Base-by-base conservation (phyloP, 495 filamentous ascomycete species). In the Penicillium lividum region DNA sequence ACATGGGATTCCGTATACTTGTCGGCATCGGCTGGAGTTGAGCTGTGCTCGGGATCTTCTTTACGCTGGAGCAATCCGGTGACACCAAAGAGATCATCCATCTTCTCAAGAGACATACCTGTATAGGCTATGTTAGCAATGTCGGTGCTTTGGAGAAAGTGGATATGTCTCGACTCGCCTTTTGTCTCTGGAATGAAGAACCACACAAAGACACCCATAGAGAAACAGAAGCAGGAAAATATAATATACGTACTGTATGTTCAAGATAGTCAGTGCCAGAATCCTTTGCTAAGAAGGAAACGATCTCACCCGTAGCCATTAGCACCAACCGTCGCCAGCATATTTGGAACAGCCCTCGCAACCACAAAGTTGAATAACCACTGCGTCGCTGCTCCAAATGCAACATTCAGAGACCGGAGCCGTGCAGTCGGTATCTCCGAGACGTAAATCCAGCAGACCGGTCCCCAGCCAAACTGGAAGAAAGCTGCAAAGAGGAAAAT, bases 381-480 rank as follows among this genome's bases (percentile, higher is more conserved):
- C 65, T 82, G 80, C 4, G 86, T 90, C 15, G 89, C 86, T 0
- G 88, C 86, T 0, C 82, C 86, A 50, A 87, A 66, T 0, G 87
- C 78, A 4, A 91, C 87, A 64, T 89, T 90, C 57, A 86, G 73
- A 15, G 84, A 84, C 4, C 89, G 77, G 13, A 90, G 76, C 3
- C 88, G 76, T 1, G 86, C 84, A 13, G 85, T 84, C 10, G 89
- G 88, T 64, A 93, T 91, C 77, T 92, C 86, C 10, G 80, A 81
- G 38, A 89, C 84, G 61, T 87, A 88, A 54, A 89, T 90, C 89
- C 88, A 91, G 70, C 87, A 90, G 28, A 86, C 84, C 0, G 89
- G 89, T 0, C 89, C 89, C 88, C 88, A 91, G 42, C 88, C 86
- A 67, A 90, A 89, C 54, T 89, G 87, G 78, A 89, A 90, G 77